A percentile compares a stretch with the other conserved stretches of the same genome.
Evolutionary conservation across 2,329 filamentous ascomycete genomes (phyloP).

Genomic region (Curvularia spicifera): DNA sequence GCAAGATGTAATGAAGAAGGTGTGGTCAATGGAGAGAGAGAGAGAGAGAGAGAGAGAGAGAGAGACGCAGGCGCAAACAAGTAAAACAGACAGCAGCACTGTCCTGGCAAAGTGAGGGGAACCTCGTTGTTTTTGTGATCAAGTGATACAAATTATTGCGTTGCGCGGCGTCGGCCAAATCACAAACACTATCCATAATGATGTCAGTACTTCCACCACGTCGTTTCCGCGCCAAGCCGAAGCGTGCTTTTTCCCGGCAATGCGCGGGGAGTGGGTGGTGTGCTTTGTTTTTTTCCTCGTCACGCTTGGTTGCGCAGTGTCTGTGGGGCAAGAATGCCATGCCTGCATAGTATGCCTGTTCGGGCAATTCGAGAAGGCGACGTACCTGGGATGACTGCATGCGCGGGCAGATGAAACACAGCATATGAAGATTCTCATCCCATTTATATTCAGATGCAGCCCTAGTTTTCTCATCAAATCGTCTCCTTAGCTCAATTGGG

Average conservation of each 20-base stretch:
- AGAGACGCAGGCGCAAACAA: too few relatives aligned
- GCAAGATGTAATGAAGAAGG: too few relatives aligned
- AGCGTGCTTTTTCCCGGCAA: conserved; percentile 3
- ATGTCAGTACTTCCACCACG: conserved; percentile 23
- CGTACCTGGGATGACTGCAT: too few relatives aligned
- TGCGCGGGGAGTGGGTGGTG: too few relatives aligned
- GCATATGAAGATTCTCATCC: too few relatives aligned
- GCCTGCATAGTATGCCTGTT: too few relatives aligned
- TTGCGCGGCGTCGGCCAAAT: background rate
- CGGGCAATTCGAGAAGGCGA: too few relatives aligned
- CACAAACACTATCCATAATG: conserved; percentile 9
- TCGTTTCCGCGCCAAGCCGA: conserved; percentile 22
- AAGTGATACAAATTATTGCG: background rate
- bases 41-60: too few relatives aligned
- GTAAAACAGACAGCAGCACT: too few relatives aligned
- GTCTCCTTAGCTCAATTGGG: conserved; percentile 43
- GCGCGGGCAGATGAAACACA: too few relatives aligned
- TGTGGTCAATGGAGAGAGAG: too few relatives aligned
- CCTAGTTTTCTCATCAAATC: conserved; percentile 1
- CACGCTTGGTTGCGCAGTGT: background rate
- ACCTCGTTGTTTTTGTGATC: background rate
- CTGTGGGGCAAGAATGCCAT: too few relatives aligned
- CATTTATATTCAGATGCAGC: fast-evolving
- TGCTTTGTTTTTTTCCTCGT: background rate
- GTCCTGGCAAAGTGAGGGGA: background rate